These are phyloP conservation scores for Plasmodium chabaudi DNA, from an alignment of 169 alveolate genomes.

Conservation along the genomic window DNA sequence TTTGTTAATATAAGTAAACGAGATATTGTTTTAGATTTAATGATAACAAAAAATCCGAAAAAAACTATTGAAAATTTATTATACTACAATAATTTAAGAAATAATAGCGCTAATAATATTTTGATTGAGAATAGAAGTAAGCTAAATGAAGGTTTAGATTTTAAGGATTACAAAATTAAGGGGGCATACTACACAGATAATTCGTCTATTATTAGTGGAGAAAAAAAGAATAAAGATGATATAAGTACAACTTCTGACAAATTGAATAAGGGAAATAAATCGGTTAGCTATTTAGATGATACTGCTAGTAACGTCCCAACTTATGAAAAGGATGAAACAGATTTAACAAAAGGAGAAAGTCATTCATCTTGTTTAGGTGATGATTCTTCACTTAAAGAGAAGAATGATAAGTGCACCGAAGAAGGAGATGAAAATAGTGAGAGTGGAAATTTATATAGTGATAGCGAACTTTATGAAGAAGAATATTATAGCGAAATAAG, in stretches of 20 bases:
- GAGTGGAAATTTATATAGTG: neutral
- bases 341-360: neutral
- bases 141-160: too few species aligned
- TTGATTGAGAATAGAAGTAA: neutral
- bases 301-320: neutral
- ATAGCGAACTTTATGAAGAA: neutral
- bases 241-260: too few species aligned
- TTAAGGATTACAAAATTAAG: too few species aligned
- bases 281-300: neutral
- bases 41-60: conserved; percentile 67
- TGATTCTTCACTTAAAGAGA: neutral
- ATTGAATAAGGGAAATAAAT: too few species aligned
- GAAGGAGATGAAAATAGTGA: neutral
- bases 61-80: conserved; percentile 67
- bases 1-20: conserved; percentile 39
- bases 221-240: neutral
- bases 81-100: conserved; percentile 1
- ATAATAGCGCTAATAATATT: neutral
- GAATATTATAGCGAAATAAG: neutral
- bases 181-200: too few species aligned
- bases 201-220: neutral
- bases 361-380: neutral
- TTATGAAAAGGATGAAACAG: neutral
- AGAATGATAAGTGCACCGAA: neutral
- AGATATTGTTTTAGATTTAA: conserved; percentile 69